Evolutionary conservation across 2,329 filamentous ascomycete species (phyloP).

Genomic region (Colletotrichum eremochloae): DNA sequence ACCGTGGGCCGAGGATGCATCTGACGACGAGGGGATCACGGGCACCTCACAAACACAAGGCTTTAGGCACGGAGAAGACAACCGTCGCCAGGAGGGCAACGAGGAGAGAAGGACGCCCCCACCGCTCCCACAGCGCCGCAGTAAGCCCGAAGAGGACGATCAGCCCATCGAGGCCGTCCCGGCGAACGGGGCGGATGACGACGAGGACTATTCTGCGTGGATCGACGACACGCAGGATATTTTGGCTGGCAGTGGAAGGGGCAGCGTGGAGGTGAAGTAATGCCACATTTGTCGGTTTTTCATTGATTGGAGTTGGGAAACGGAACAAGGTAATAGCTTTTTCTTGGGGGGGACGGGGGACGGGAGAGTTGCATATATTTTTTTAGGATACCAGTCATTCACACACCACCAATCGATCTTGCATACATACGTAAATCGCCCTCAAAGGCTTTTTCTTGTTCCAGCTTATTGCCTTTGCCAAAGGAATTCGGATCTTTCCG

Average conservation of each 20-base stretch:
- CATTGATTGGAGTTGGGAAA: conserved; percentile 11
- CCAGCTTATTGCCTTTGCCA: no score
- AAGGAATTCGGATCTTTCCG: background rate
- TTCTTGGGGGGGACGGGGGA: background rate
- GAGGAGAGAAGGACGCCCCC: conserved; percentile 30
- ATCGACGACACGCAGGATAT: conserved; percentile 48
- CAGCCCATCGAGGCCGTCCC: conserved; percentile 42
- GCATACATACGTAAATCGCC: no score
- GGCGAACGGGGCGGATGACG: conserved; percentile 46
- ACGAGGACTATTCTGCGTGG: conserved; percentile 55
- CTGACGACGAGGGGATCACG: conserved; percentile 19
- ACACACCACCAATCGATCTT: conserved; percentile 1
- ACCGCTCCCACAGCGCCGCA: conserved; percentile 32
- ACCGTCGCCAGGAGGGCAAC: conserved; percentile 10
- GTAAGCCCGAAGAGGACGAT: conserved; percentile 2
- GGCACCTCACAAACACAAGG: background rate
- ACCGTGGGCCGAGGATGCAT: conserved; percentile 33
- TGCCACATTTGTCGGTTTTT: background rate
- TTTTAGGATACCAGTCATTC: background rate
- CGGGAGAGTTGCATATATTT: background rate
- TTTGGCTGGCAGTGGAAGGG: background rate
- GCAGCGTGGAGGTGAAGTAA: conserved; percentile 16
- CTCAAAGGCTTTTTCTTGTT: background rate
- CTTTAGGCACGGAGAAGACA: background rate
- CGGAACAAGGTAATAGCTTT: background rate